Conservation (phyloP, 2,329 filamentous ascomycete genomes). For the Beauveria rudraprayagi region DNA sequence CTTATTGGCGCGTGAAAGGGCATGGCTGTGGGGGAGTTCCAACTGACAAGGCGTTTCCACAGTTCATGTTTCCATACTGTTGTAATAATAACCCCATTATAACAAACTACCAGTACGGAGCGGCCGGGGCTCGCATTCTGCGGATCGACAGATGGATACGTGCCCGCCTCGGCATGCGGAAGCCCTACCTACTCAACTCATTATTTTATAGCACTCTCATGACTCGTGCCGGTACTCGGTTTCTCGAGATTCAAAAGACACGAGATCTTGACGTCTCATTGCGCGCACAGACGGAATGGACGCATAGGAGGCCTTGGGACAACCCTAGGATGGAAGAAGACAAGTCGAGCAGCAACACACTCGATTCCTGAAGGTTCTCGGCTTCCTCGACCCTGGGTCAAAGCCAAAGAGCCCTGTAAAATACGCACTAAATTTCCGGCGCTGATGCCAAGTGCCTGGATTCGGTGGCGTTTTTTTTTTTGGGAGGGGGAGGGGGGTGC, state of each 20-base stretch:
- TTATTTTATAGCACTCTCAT: too few relatives aligned
- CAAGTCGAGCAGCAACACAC: neutral
- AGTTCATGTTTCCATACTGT: neutral
- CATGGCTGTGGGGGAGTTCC: neutral
- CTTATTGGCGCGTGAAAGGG: neutral
- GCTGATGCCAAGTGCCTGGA: conserved; percentile 4
- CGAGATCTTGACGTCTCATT: too few relatives aligned
- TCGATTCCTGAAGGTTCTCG: neutral
- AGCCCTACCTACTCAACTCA: too few relatives aligned
- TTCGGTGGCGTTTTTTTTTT: neutral
- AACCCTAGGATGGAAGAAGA: too few relatives aligned
- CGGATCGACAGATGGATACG: neutral
- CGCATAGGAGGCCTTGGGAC: too few relatives aligned
- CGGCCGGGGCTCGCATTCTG: neutral
- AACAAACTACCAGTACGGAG: neutral
- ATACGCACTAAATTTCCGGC: neutral
- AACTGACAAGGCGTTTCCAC: neutral
- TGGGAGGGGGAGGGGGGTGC: too few relatives aligned
- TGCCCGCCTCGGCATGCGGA: too few relatives aligned
- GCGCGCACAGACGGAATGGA: too few relatives aligned
- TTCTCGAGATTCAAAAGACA: too few relatives aligned
- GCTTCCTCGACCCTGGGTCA: neutral
- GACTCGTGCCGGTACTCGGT: too few relatives aligned
- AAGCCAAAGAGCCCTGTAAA: neutral
- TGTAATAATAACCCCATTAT: too few relatives aligned